A percentile compares a stretch with the other conserved stretches of the same genome.
Evolutionary conservation across 2,329 filamentous ascomycete genomes (phyloP).

Genomic region (Fusarium sp.): DNA sequence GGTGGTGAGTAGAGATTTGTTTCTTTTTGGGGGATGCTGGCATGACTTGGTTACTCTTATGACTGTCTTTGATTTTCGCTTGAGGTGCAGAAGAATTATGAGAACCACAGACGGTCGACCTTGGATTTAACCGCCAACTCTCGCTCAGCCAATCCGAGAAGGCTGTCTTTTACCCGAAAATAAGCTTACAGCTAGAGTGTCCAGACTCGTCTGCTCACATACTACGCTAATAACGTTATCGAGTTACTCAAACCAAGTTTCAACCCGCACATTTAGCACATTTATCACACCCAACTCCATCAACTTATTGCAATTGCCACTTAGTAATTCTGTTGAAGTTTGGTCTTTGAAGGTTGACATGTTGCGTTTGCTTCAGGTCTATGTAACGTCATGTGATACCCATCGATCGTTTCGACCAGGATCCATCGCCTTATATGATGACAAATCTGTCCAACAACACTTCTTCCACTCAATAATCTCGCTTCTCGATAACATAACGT

Average conservation of each 20-base stretch:
- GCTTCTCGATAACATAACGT: neutral
- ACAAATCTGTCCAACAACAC: neutral
- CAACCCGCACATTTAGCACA: too few relatives aligned
- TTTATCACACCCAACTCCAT: neutral
- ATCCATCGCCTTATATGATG: neutral
- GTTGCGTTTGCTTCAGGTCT: neutral
- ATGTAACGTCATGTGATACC: neutral
- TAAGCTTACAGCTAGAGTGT: neutral
- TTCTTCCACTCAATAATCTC: too few relatives aligned
- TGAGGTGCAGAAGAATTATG: fast-evolving
- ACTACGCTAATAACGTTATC: too few relatives aligned
- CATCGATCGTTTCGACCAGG: neutral
- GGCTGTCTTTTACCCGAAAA: neutral
- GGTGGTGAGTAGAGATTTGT: neutral
- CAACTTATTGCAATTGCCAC: fast-evolving
- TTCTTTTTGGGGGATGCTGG: neutral
- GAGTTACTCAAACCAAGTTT: neutral
- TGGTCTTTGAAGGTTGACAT: neutral
- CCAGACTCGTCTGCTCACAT: neutral
- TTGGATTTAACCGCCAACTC: neutral
- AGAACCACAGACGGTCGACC: neutral
- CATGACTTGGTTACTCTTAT: neutral
- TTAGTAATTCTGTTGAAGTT: neutral
- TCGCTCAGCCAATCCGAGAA: neutral
- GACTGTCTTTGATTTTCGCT: neutral